Evolutionary conservation across 2,329 filamentous ascomycete genomes (phyloP), one percentile per base, ranked within the genome.

Genomic region (Lachnellula willkommii): DNA sequence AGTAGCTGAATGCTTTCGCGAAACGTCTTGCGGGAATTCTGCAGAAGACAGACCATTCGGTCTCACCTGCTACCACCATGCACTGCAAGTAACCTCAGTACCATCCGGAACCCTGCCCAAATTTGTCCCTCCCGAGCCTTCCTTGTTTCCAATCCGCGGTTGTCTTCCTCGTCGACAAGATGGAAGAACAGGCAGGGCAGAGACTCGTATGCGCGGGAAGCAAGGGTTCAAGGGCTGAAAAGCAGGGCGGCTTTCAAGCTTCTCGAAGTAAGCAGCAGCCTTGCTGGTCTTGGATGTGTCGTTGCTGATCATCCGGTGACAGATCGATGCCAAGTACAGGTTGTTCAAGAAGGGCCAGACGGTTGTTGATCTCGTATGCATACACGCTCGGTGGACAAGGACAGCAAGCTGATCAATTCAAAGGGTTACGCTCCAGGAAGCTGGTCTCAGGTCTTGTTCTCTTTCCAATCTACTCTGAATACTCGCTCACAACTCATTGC

Each of bases 241-340:
- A 95, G 90, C 66, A 84, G 94, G 60, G 94, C 94, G 26, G 94
- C 92, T 0, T 96, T 94, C 72, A 99, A 99, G 72, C 77, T 99
- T 9, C 73, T 96, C 17, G 89, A 96, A 78, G 90, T 90, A 69
- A 35, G 50, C 42, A 35, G 50, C 42, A 22, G 45, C 7, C 8
- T 42, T 2, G 6, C 14, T 22, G 51, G 47, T 17, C 12, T 9
- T 28, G 45, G 5, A 5, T 17, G 22, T 5, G 6, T 42, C 3
- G 15, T n/a, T 52, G 53, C 55, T 61, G 28, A 55, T 47, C 12
- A 14, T 9, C 7, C 37, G 20, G 40, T 32, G 48, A 50, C 60
- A 92, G 88, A 89, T 99, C 73, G 88, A 97, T 73, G 76, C 84
- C 17, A 90, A 88, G 66, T 87, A 95, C 72, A 82, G 77, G 50